These are phyloP conservation scores for Pittosporum tobira DNA, from an alignment of 129 eudicot genomes.

Conservation along the genomic window DNA sequence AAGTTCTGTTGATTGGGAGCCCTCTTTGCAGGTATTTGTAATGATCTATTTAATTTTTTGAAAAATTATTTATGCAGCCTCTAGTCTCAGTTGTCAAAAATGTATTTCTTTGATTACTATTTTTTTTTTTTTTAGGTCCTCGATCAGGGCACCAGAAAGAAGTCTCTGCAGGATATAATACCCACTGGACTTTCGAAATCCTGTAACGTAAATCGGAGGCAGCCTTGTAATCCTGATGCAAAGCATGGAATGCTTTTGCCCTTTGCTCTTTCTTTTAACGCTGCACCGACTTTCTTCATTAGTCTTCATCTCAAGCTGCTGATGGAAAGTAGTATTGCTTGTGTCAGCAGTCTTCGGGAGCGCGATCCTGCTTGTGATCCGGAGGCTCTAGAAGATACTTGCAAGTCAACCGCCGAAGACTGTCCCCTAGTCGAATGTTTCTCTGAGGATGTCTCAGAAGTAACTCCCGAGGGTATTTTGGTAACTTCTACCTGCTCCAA, in stretches of 20 bases:
- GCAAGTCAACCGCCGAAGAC: slow-evolving; percentile 11
- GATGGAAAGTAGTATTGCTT: slow-evolving; percentile 54
- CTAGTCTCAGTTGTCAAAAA: not conserved
- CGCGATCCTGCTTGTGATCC: slow-evolving; percentile 16
- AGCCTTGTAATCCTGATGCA: slow-evolving; percentile 19
- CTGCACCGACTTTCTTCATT: slow-evolving; percentile 70
- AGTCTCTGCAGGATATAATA: slow-evolving; percentile 14
- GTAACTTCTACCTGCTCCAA: slow-evolving; percentile 12
- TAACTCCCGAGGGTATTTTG: slow-evolving; percentile 5
- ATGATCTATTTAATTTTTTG: no score
- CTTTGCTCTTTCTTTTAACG: slow-evolving; percentile 55
- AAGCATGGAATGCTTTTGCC: slow-evolving; percentile 32
- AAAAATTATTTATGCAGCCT: no score
- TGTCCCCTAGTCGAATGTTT: slow-evolving; percentile 13
- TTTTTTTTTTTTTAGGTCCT: not conserved
- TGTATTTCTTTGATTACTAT: not conserved
- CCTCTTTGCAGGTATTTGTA: slow-evolving; percentile 39
- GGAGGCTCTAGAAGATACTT: slow-evolving; percentile 13
- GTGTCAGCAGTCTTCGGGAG: slow-evolving; percentile 36
- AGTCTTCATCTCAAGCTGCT: slow-evolving; percentile 67
- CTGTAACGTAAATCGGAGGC: slow-evolving; percentile 17
- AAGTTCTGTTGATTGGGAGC: slow-evolving; percentile 18
- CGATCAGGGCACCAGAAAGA: slow-evolving; percentile 34
- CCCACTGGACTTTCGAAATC: slow-evolving; percentile 34
- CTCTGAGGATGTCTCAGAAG: slow-evolving; percentile 23